Conservation (phyloP, 768 basidiomycete genomes). For the Collybiopsis confluens region DNA sequence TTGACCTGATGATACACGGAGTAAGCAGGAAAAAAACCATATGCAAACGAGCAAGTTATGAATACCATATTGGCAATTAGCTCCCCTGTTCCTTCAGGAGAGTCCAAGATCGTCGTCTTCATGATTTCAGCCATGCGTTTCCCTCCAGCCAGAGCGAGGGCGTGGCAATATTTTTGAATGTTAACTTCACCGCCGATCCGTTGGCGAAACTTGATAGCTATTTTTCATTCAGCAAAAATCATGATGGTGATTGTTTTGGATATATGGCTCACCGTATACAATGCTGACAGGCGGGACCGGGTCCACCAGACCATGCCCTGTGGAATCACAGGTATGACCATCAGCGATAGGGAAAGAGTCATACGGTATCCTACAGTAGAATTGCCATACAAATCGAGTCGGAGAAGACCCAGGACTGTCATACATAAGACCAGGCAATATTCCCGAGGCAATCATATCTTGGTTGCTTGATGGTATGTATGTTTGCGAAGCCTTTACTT, state of each 20-base stretch:
- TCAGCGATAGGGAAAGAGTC: not conserved
- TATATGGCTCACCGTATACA: slow-evolving; percentile 33
- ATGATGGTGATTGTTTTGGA: not conserved
- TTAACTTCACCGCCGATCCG: slow-evolving; percentile 78
- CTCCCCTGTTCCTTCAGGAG: slow-evolving; percentile 35
- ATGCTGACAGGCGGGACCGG: slow-evolving; percentile 47
- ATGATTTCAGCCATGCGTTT: slow-evolving; percentile 57
- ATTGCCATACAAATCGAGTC: slow-evolving; percentile 38
- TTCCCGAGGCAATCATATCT: slow-evolving; percentile 50
- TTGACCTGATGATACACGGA: slow-evolving; percentile 26
- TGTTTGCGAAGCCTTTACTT: not conserved
- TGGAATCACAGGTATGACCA: not conserved
- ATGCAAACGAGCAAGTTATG: not conserved
- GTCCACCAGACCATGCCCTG: slow-evolving; percentile 60
- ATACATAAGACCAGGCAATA: slow-evolving; percentile 57
- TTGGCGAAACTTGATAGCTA: slow-evolving; percentile 74
- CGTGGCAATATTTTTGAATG: slow-evolving; percentile 72
- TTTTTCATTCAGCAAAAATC: not conserved
- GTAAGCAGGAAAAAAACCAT: not conserved
- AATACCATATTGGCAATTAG: slow-evolving; percentile 75
- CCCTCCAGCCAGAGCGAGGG: slow-evolving; percentile 67
- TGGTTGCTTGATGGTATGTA: slow-evolving; percentile 36
- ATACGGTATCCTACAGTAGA: slow-evolving; percentile 26
- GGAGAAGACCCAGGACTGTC: slow-evolving; percentile 31
- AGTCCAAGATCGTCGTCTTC: slow-evolving; percentile 64